phyloP scores from a whole-genome alignment of 108 stramenopile genomes.

The Cyclotella kingstonii region DNA sequence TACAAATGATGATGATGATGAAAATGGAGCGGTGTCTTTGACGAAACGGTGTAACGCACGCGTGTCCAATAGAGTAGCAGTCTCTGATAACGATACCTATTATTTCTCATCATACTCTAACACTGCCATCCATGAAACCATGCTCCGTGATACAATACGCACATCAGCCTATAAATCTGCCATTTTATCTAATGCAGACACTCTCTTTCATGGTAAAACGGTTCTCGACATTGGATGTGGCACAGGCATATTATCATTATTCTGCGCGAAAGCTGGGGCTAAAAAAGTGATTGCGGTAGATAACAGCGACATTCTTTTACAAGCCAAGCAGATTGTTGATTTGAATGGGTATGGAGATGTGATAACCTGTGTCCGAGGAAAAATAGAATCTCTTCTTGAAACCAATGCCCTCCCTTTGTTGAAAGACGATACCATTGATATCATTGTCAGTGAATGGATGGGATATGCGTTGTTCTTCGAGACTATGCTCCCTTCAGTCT shows the following conservation, averaged over 20 bases:
- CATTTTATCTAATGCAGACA: conserved; percentile 49
- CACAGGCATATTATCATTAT: conserved; percentile 70
- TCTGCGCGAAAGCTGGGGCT: conserved; percentile 86
- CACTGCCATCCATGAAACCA: conserved; percentile 85
- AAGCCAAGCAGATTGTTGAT: conserved; percentile 60
- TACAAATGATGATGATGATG: conserved; percentile 33
- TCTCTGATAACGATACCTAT: conserved; percentile 52
- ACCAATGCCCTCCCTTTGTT: conserved; percentile 31
- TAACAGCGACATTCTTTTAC: conserved; percentile 54
- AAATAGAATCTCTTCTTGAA: conserved; percentile 65
- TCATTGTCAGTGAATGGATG: conserved; percentile 93
- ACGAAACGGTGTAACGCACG: too few relatives aligned
- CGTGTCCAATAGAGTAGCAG: background rate
- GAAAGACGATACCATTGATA: conserved; percentile 62
- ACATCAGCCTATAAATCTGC: conserved; percentile 63
- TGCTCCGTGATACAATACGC: conserved; percentile 76
- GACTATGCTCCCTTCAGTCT: conserved; percentile 85
- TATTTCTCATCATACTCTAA: conserved; percentile 77
- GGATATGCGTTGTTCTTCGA: conserved; percentile 91
- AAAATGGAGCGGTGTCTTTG: background rate
- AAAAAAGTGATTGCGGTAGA: conserved; percentile 79
- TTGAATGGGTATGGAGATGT: conserved; percentile 62
- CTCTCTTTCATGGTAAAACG: conserved; percentile 54
- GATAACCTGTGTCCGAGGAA: conserved; percentile 58
- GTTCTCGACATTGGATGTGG: conserved; percentile 85